Conservation (phyloP, 179 eudicot genomes). For the Nepenthes alata region DNA sequence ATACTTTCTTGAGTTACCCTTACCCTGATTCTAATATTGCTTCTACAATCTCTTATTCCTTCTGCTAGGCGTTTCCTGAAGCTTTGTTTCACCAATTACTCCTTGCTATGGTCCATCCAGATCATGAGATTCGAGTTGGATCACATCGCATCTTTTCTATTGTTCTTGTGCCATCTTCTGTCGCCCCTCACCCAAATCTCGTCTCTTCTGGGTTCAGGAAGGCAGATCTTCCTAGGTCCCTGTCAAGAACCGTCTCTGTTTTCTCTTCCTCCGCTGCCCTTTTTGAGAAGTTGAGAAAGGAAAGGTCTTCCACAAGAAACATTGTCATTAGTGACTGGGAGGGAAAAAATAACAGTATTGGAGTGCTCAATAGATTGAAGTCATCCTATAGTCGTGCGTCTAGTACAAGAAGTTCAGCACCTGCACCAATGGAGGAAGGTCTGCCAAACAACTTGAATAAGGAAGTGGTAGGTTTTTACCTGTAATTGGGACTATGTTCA, state of each 20-base stretch:
- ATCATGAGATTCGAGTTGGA: slow-evolving; percentile 54
- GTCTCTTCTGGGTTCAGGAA: slow-evolving; percentile 23
- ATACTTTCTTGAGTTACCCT: neutral
- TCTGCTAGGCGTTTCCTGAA: slow-evolving; percentile 65
- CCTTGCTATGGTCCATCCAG: slow-evolving; percentile 68
- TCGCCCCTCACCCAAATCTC: slow-evolving; percentile 37
- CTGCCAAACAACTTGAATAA: slow-evolving; percentile 19
- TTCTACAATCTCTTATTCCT: neutral
- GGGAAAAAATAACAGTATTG: slow-evolving; percentile 24
- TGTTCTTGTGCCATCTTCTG: slow-evolving; percentile 73
- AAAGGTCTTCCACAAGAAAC: slow-evolving; percentile 27
- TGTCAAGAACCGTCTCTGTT: slow-evolving; percentile 79
- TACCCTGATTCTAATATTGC: neutral
- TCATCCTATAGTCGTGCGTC: slow-evolving; percentile 61
- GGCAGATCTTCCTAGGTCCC: slow-evolving; percentile 53
- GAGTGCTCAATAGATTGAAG: slow-evolving; percentile 54
- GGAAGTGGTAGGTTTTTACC: slow-evolving; percentile 36
- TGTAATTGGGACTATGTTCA: neutral
- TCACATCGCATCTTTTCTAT: slow-evolving; percentile 71
- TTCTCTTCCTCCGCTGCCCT: slow-evolving; percentile 82
- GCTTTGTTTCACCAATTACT: slow-evolving; percentile 67
- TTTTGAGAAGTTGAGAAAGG: slow-evolving; percentile 52
- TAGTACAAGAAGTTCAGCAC: slow-evolving; percentile 31
- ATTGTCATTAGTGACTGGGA: slow-evolving; percentile 20
- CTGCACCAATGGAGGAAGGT: slow-evolving; percentile 23